Base-by-base conservation (phyloP, 2,329 filamentous ascomycete species). In the Claviceps purpurea region DNA sequence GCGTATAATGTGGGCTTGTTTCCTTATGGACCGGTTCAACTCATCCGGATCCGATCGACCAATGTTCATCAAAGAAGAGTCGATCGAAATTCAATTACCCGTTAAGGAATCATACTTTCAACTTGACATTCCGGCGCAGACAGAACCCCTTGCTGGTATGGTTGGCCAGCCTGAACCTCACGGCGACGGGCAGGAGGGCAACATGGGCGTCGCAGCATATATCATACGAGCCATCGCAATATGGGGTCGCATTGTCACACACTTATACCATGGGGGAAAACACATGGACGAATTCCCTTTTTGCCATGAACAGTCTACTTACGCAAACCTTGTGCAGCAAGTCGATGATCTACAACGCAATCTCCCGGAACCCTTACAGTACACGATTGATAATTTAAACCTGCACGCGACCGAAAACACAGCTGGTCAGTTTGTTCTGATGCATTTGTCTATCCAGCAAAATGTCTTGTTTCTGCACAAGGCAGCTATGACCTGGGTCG, bases 1-100 rank as follows among this genome's bases (percentile, higher is more conserved):
- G 58, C 80, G 93, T 52, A 93, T 89, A 2, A 97, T 98, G 91
- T 98, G 93, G 93, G 87, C 90, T 13, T 97, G 91, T 64, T 95
- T 95, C 62, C 68, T 96, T 52, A 96, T 97, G 90, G 93, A 98
- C 65, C 82, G 91, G 0, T 96, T 96, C 73, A 96, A 94, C 68
- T 96, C 91, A 0, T 96, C 90, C 1, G 91, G 93, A 2, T 94
- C 89, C 2, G 90, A 96, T 61, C 79, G 91, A 40, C 93, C 93
- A 20, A 87, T 89, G 50, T 95, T 96, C 59, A 85, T 95, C 51
- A 85, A 87, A 58, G 89, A 96, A 65, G 87, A 93, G 58, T 88
- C 87, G 52, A 78, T 97, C 55, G 84, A 89, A 58, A 88, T 96
- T 16, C 91, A 93, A 57, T 71, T 98, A 24, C 93, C 93, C 0